Percentiles rank a stretch among this genome's conserved stretches.
phyloP scores from a whole-genome alignment of 495 filamentous ascomycete species.

The Talaromyces proteolyticus region DNA sequence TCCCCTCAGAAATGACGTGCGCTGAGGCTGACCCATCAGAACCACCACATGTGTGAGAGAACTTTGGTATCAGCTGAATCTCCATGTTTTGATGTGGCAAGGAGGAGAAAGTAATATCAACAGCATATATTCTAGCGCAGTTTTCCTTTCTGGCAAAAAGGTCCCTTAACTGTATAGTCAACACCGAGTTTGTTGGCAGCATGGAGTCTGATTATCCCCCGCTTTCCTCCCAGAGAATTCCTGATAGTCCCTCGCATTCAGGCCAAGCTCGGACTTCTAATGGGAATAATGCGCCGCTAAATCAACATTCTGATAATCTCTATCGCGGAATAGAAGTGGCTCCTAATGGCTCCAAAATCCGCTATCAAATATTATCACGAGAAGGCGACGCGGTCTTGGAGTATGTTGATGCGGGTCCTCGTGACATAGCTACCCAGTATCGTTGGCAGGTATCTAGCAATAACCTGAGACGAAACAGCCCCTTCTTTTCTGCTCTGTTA shows the following conservation, averaged over 20 bases:
- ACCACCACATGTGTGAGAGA: background rate
- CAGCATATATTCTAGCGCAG: too few relatives aligned
- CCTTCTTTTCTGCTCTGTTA: conserved; percentile 41
- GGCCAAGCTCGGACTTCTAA: background rate
- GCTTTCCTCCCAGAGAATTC: background rate
- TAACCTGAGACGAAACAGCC: conserved; percentile 24
- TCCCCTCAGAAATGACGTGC: too few relatives aligned
- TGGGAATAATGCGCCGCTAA: too few relatives aligned
- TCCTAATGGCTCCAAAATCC: conserved; percentile 3
- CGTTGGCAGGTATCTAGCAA: conserved; percentile 32
- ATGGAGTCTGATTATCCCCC: background rate
- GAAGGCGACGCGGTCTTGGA: conserved; percentile 33
- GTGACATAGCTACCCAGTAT: conserved; percentile 7
- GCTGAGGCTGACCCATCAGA: background rate
- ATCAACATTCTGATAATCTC: background rate
- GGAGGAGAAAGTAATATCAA: too few relatives aligned
- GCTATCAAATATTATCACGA: conserved; percentile 15
- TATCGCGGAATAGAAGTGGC: conserved; percentile 3
- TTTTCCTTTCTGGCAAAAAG: too few relatives aligned
- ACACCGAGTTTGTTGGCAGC: too few relatives aligned
- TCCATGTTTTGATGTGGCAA: too few relatives aligned
- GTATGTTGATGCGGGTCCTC: conserved; percentile 16
- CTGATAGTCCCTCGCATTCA: background rate
- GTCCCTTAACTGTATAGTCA: too few relatives aligned
- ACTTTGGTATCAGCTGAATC: background rate